phyloP scores from a whole-genome alignment of 2,329 filamentous ascomycete genomes.

The Sodiomyces alkalinus region DNA sequence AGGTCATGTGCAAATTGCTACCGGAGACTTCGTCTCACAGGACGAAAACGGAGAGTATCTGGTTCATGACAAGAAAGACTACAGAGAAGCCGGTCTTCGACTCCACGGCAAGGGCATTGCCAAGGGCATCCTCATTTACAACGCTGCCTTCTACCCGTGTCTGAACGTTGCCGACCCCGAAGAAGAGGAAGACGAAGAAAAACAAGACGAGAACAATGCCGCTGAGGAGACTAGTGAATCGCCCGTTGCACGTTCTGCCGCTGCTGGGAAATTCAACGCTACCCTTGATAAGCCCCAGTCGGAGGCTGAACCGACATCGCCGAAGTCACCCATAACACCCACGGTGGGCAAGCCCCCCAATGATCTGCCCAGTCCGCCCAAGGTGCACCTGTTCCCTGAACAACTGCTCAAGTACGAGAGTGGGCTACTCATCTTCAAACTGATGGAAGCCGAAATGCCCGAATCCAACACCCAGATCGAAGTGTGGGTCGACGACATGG shows the following conservation, averaged over 20 bases:
- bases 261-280: conserved; percentile 29
- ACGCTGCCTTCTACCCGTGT: conserved; percentile 78
- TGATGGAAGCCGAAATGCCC: conserved; percentile 77
- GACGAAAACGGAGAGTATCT: conserved; percentile 69
- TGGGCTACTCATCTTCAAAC: conserved; percentile 84
- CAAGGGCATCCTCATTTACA: conserved; percentile 74
- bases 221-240: conserved; percentile 12
- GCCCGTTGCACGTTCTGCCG: conserved; percentile 7
- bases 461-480: conserved; percentile 66
- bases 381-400: conserved; percentile 62
- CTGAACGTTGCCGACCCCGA: conserved; percentile 81
- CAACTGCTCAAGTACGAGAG: conserved; percentile 79
- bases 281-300: conserved; percentile 14
- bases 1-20: conserved; percentile 62
- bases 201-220: conserved; percentile 35
- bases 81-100: conserved; percentile 51
- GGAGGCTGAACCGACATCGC: conserved; percentile 12
- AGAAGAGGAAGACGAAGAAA: conserved; percentile 63
- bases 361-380: conserved; percentile 44
- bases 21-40: conserved; percentile 65
- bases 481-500: conserved; percentile 85
- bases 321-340: conserved; percentile 27
- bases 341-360: conserved; percentile 33
- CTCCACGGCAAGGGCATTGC: conserved; percentile 56
- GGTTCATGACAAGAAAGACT: conserved; percentile 59